Base-by-base conservation (phyloP, 306 rosid genomes). In the Corylus americana region DNA sequence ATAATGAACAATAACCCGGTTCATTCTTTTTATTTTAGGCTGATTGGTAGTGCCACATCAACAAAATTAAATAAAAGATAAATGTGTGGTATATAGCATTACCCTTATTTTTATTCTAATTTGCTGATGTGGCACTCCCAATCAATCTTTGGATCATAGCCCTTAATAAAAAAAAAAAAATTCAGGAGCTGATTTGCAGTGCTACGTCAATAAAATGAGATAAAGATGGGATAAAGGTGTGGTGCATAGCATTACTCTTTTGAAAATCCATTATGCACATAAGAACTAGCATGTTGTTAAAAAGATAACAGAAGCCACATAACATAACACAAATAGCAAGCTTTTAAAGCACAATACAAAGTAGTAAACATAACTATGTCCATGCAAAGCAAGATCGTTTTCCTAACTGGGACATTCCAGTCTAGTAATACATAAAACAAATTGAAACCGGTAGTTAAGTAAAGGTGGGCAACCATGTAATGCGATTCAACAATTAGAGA, bases 371-470 rank as follows among this genome's bases (percentile, higher is more conserved):
- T 74, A 47, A 44, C 62, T 83, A 78, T 85, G 82, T 76, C 66
- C 69, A 86, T 78, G 83, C 85, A 78, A 91, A 84, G 64, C 78
- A 76, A 75, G 77, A 80, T 80, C 11, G 73, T 63, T 79, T 79
- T 82, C 91, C 93, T 90, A 90, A 86, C 80, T 77, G 87, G 92
- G 86, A 84, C 61, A 85, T 72, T 84, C 89, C 88, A 89, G 79
- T 82, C 87, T 80, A 77, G 76, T 83, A 83, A 82, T 80, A 83
- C 89, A 86, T 82, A 78, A 84, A 73, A 55, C 76, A 78, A 76
- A 85, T 75, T 78, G 66, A 81, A 80, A 74, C 75, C 55, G 13
- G 68, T 78, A 82, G 85, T 83, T 79, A 71, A 57, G 80, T 51
- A 81, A 82, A 80, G 76, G 83, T 79, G 73, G 88, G 80, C 81